Percentiles rank a stretch among this genome's conserved stretches.
Evolutionary conservation across 441 rosid species (phyloP).

Genomic region (Syzygium malaccense): DNA sequence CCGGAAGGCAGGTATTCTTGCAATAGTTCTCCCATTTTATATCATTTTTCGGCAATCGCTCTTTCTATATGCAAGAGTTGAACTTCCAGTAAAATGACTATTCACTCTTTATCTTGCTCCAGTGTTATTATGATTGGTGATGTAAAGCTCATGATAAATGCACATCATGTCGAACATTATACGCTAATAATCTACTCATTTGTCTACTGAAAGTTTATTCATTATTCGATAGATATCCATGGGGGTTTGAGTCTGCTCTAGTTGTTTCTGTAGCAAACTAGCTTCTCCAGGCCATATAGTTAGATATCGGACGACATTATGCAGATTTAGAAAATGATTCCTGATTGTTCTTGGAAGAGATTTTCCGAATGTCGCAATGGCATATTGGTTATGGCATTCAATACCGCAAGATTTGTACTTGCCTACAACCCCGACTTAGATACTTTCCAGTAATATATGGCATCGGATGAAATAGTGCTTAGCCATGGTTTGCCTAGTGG

Average conservation of each 20-base stretch:
- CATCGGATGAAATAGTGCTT: not conserved
- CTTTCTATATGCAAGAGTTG: not conserved
- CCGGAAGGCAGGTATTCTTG: constrained; percentile 57
- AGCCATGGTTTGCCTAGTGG: not conserved
- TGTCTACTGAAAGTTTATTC: not conserved
- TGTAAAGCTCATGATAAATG: constrained; percentile 93
- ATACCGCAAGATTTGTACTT: not conserved
- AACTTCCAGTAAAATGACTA: not conserved
- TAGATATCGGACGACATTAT: not conserved
- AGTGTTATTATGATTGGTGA: constrained; percentile 98
- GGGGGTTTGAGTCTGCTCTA: not conserved
- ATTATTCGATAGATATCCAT: not conserved
- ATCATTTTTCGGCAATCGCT: not conserved
- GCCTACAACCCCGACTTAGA: not conserved
- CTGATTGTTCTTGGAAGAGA: not conserved
- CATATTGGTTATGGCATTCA: not conserved
- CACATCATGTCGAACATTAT: constrained; percentile 83
- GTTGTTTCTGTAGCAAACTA: not conserved
- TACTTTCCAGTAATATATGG: not conserved
- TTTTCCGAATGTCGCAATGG: not conserved
- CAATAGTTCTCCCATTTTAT: not conserved
- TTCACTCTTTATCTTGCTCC: constrained; percentile 13
- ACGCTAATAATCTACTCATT: constrained; percentile 49
- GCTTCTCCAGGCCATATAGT: not conserved
- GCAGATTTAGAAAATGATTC: not conserved